Evolutionary conservation across 495 filamentous ascomycete species (phyloP).

Genomic region (Glonium stellatum): DNA sequence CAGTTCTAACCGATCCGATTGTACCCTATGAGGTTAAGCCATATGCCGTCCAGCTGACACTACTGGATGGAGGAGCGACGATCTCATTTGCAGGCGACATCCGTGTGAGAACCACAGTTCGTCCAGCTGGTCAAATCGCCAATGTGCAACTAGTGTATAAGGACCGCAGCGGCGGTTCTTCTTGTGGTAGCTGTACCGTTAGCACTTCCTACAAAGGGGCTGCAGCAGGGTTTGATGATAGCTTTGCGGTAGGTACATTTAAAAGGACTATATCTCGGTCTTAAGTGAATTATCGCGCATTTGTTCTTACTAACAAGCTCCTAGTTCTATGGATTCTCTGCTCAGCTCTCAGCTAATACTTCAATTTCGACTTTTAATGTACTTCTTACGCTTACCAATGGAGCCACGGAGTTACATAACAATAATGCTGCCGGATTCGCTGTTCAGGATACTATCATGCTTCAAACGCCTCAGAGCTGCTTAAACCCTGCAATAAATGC

Average conservation of each 20-base stretch:
- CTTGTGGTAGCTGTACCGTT: slow-evolving; percentile 33
- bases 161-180: slow-evolving; percentile 34
- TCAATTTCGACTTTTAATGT: slow-evolving; percentile 41
- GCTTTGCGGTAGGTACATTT: slow-evolving; percentile 42
- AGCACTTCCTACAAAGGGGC: slow-evolving; percentile 42
- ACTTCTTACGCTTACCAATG: slow-evolving; percentile 26
- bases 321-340: slow-evolving; percentile 39
- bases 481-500: slow-evolving; percentile 8
- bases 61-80: slow-evolving; percentile 33
- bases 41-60: slow-evolving; percentile 39
- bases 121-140: slow-evolving; percentile 26
- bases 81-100: slow-evolving; percentile 38
- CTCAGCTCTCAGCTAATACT: slow-evolving; percentile 26
- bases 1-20: slow-evolving; percentile 47
- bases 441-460: slow-evolving; percentile 36
- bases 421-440: slow-evolving; percentile 39
- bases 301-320: neutral
- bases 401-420: slow-evolving; percentile 27
- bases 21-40: slow-evolving; percentile 55
- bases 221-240: slow-evolving; percentile 52
- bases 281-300: neutral
- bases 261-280: neutral
- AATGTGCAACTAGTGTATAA: slow-evolving; percentile 36
- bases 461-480: slow-evolving; percentile 38
- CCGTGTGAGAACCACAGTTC: slow-evolving; percentile 36